A percentile compares a stretch with the other conserved stretches of the same genome.
Conservation (phyloP, 2,329 filamentous ascomycete genomes). For the Trichoderma aggressivum region DNA sequence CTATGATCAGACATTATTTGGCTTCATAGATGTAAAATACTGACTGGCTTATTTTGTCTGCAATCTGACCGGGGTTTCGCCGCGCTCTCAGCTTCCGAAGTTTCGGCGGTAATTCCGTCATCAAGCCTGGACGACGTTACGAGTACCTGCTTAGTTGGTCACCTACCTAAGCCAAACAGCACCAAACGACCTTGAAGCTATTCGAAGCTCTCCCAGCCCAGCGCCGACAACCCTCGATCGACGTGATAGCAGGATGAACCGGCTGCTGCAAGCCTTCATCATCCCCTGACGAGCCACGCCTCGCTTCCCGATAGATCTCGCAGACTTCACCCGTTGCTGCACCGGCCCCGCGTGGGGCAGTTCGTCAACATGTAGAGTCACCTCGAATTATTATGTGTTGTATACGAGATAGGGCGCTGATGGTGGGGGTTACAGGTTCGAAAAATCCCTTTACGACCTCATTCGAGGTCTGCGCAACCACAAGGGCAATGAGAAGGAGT, state of each 20-base stretch:
- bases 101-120: slow-evolving; percentile 19
- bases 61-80: not conserved
- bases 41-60: not conserved
- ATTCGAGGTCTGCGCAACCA: slow-evolving; percentile 93
- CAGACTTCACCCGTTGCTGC: not conserved
- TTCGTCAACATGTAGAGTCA: slow-evolving; percentile 23
- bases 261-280: not conserved
- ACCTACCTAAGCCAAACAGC: not conserved
- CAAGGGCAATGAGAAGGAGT: slow-evolving; percentile 91
- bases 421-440: slow-evolving; percentile 67
- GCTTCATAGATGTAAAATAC: not conserved
- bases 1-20: not conserved
- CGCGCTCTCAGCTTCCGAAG: not conserved
- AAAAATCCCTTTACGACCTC: slow-evolving; percentile 98
- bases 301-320: not conserved
- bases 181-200: not conserved
- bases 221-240: not conserved
- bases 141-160: not conserved
- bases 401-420: not conserved
- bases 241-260: slow-evolving; percentile 17
- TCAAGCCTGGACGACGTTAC: not conserved
- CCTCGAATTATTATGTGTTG: not conserved
- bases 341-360: slow-evolving; percentile 22
- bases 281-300: not conserved
- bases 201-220: not conserved